These are phyloP conservation scores for Rickenella mellea DNA, from an alignment of 768 basidiomycete genomes.

Conservation along the genomic window DNA sequence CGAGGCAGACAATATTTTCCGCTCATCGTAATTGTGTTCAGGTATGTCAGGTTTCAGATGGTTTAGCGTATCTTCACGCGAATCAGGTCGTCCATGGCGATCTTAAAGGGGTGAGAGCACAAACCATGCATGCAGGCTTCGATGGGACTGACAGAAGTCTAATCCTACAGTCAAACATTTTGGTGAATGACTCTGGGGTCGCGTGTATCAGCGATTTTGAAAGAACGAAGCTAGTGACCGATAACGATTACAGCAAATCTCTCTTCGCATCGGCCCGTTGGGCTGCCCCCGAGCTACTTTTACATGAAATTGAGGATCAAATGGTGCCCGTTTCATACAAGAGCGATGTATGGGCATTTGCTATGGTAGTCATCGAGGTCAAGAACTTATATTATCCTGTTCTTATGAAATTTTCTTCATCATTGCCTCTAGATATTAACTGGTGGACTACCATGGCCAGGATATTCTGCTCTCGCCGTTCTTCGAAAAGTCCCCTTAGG, in stretches of 20 bases:
- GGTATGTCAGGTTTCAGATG: background rate
- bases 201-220: background rate
- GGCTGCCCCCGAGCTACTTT: background rate
- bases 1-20: too few species aligned
- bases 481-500: too few species aligned
- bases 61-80: background rate
- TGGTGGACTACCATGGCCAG: too few species aligned
- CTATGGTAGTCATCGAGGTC: background rate
- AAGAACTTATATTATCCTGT: too few species aligned
- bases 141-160: background rate
- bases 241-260: background rate
- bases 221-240: background rate
- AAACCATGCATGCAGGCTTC: too few species aligned
- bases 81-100: background rate
- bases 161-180: background rate
- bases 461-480: too few species aligned
- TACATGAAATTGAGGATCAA: background rate
- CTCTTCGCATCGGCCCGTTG: background rate
- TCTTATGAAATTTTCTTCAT: too few species aligned
- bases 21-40: background rate
- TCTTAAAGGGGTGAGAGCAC: background rate
- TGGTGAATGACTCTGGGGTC: background rate
- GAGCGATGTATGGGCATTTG: background rate
- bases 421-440: too few species aligned
- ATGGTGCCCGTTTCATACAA: background rate